These are phyloP conservation scores for Neobulgaria alba DNA, from an alignment of 2,329 filamentous ascomycete genomes.

Conservation along the genomic window DNA sequence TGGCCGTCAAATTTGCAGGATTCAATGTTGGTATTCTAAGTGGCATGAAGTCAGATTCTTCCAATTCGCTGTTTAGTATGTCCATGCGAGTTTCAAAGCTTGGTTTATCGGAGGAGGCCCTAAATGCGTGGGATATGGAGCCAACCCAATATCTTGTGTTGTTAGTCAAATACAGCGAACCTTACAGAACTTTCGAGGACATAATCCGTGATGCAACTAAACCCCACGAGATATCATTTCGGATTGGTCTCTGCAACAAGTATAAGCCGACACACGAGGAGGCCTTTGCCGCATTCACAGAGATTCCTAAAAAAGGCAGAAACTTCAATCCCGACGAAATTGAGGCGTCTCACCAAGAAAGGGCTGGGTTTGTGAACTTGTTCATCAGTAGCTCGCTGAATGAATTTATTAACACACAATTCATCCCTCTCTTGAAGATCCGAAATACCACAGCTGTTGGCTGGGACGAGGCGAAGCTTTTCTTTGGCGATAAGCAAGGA, in stretches of 20 bases:
- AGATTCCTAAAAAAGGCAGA: constrained; percentile 23
- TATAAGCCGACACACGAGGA: constrained; percentile 59
- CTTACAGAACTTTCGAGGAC: constrained; percentile 52
- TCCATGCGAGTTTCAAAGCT: constrained; percentile 64
- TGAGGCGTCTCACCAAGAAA: not conserved
- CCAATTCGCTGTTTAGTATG: constrained; percentile 48
- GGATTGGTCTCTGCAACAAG: constrained; percentile 59
- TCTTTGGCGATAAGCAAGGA: constrained; percentile 22
- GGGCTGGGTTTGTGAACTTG: constrained; percentile 41
- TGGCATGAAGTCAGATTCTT: constrained; percentile 33
- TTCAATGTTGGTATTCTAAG: constrained; percentile 60
- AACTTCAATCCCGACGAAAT: constrained; percentile 24
- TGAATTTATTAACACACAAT: constrained; percentile 55
- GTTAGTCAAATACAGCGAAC: constrained; percentile 54
- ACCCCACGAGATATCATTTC: constrained; percentile 44
- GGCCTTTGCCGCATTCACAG: constrained; percentile 31
- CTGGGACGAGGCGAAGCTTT: constrained; percentile 57
- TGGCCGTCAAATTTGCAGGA: constrained; percentile 51
- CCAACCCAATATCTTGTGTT: constrained; percentile 63
- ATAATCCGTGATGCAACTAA: constrained; percentile 36
- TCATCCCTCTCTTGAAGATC: constrained; percentile 53
- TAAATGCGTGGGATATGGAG: constrained; percentile 68
- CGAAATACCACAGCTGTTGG: constrained; percentile 42
- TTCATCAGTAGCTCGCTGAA: constrained; percentile 69
- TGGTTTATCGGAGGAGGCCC: constrained; percentile 62